Evolutionary conservation across 2,329 filamentous ascomycete genomes (phyloP).

Genomic region (Ilyonectria sp.): DNA sequence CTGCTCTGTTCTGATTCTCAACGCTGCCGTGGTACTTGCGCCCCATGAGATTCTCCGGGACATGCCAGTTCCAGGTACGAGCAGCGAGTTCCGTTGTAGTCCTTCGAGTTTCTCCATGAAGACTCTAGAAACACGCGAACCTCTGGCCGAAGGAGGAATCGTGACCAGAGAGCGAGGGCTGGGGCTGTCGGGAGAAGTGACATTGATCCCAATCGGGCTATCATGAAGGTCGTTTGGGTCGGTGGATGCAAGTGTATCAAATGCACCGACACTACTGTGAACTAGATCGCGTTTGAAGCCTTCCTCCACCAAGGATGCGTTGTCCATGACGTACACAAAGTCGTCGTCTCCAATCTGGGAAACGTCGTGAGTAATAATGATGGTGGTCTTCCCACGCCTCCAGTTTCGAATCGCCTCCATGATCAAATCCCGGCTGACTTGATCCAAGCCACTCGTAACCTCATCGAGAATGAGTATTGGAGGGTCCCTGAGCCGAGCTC

Average conservation of each 20-base stretch:
- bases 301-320: slow-evolving; percentile 77
- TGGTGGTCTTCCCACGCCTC: slow-evolving; percentile 87
- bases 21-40: slow-evolving; percentile 35
- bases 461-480: slow-evolving; percentile 91
- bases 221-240: slow-evolving; percentile 5
- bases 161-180: slow-evolving; percentile 26
- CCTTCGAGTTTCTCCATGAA: slow-evolving; percentile 41
- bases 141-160: slow-evolving; percentile 18
- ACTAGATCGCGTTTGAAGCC: slow-evolving; percentile 75
- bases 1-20: slow-evolving; percentile 40
- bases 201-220: slow-evolving; percentile 31
- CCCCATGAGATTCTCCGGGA: slow-evolving; percentile 43
- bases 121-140: slow-evolving; percentile 38
- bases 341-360: slow-evolving; percentile 81
- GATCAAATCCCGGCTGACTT: slow-evolving; percentile 76
- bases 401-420: slow-evolving; percentile 84
- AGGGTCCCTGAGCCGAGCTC: slow-evolving; percentile 83
- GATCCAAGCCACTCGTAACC: slow-evolving; percentile 87
- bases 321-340: slow-evolving; percentile 85
- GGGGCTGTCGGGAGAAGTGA: slow-evolving; percentile 30
- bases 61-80: slow-evolving; percentile 24
- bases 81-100: slow-evolving; percentile 31
- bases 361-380: slow-evolving; percentile 94
- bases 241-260: slow-evolving; percentile 59
- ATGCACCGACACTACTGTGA: slow-evolving; percentile 58